These are phyloP conservation scores for Knoxia roxburghii DNA, from an alignment of 257 asterid genomes.

Conservation along the genomic window DNA sequence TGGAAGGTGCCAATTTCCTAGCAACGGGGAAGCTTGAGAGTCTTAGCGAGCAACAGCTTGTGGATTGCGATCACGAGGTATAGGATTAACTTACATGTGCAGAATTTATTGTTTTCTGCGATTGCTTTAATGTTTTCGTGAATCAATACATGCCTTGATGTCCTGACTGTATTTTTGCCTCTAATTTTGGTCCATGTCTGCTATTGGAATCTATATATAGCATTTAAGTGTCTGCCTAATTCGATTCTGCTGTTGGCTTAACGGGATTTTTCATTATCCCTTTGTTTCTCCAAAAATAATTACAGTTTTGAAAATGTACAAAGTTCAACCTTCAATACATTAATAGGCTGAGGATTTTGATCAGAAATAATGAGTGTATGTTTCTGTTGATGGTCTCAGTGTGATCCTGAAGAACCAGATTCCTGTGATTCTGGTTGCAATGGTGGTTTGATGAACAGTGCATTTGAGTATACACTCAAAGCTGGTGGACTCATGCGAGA, in stretches of 20 bases:
- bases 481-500: conserved; percentile 88
- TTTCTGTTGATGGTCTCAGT: conserved; percentile 33
- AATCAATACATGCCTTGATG: not conserved
- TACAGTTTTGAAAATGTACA: no score
- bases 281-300: no score
- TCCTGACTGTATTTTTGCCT: not conserved
- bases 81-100: not conserved
- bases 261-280: no score
- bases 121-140: not conserved
- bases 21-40: conserved; percentile 79
- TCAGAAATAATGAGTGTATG: not conserved
- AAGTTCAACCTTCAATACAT: no score
- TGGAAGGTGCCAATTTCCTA: conserved; percentile 81
- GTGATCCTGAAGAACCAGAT: conserved; percentile 73
- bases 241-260: not conserved
- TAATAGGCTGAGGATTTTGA: no score
- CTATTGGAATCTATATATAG: not conserved
- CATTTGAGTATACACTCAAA: conserved; percentile 76
- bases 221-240: not conserved
- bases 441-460: conserved; percentile 90
- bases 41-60: conserved; percentile 93
- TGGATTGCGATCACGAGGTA: conserved; percentile 93
- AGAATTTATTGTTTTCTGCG: no score
- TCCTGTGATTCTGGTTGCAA: conserved; percentile 84
- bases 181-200: not conserved